These are phyloP conservation scores for Angomonas ambiguus DNA, from an alignment of 208 protist species.

Conservation along the genomic window DNA sequence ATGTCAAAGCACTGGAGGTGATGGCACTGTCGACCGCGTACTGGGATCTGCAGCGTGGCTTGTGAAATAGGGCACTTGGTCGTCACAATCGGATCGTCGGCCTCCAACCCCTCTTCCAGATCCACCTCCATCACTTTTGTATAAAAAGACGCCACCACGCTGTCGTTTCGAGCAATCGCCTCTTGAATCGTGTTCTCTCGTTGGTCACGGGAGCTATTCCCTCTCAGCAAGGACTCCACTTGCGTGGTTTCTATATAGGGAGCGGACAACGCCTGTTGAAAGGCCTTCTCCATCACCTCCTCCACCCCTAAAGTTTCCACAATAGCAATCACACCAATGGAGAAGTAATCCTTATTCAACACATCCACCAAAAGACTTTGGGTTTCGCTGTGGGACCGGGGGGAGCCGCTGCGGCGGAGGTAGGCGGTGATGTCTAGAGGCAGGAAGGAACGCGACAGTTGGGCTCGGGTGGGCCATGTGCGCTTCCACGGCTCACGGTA, in stretches of 20 bases:
- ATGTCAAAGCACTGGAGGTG: constrained; percentile 85
- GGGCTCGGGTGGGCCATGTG: constrained; percentile 61
- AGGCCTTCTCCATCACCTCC: constrained; percentile 48
- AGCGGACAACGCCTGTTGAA: constrained; percentile 7
- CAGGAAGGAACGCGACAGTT: constrained; percentile 65
- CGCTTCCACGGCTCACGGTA: constrained; percentile 70
- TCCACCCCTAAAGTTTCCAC: constrained; percentile 41
- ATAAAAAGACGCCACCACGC: constrained; percentile 20
- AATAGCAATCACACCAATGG: constrained; percentile 40
- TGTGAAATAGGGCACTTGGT: constrained; percentile 79
- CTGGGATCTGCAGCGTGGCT: constrained; percentile 55
- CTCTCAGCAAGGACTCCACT: not conserved
- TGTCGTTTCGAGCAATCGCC: constrained; percentile 7
- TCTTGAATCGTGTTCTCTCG: not conserved
- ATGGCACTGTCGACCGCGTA: constrained; percentile 52
- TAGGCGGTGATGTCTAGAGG: constrained; percentile 77
- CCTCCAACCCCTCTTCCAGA: constrained; percentile 50
- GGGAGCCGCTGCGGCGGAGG: constrained; percentile 4
- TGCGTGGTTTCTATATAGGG: not conserved
- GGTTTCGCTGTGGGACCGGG: constrained; percentile 18
- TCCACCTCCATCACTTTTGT: constrained; percentile 28
- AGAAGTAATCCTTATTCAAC: constrained; percentile 62
- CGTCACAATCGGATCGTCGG: constrained; percentile 64
- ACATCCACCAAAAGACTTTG: constrained; percentile 64
- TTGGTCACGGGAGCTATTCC: not conserved